These are phyloP conservation scores for Gaertneriomyces semiglobifer DNA, from an alignment of 192 early-diverging fungal species.

Conservation along the genomic window DNA sequence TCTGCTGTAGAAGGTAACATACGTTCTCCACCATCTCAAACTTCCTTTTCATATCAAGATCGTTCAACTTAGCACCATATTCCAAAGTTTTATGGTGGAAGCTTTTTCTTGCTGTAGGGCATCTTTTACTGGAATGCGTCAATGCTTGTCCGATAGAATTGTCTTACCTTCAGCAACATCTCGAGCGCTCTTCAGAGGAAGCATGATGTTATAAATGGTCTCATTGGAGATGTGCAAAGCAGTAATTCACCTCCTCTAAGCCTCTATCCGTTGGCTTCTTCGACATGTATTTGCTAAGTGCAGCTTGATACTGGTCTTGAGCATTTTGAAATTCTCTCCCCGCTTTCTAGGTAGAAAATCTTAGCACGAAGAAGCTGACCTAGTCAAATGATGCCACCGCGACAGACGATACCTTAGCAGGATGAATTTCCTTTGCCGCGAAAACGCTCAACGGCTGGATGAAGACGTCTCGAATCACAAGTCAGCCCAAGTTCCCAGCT, in stretches of 20 bases:
- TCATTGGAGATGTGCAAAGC: too few species aligned
- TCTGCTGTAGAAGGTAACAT: not conserved
- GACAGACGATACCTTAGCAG: conserved; percentile 8
- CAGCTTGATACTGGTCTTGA: conserved; percentile 59
- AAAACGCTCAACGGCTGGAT: conserved; percentile 24
- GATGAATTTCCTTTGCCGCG: conserved; percentile 13
- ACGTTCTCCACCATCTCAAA: conserved; percentile 59
- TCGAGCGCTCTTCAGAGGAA: conserved; percentile 32
- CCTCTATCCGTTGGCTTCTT: conserved; percentile 58
- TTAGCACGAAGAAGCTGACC: not conserved
- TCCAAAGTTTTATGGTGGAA: conserved; percentile 62
- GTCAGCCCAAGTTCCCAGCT: not conserved
- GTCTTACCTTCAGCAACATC: conserved; percentile 17
- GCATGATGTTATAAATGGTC: too few species aligned
- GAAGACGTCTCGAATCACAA: conserved; percentile 17
- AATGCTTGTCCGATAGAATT: too few species aligned
- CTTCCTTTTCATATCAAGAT: conserved; percentile 68
- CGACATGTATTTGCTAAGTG: conserved; percentile 58
- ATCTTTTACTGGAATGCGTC: not conserved
- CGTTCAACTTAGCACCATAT: conserved; percentile 68
- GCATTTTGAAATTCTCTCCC: conserved; percentile 53
- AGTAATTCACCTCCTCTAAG: conserved; percentile 44
- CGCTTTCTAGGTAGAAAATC: conserved; percentile 3
- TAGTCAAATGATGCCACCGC: not conserved
- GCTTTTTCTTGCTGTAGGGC: conserved; percentile 56